Conservation (phyloP, 257 asterid genomes). For the Cynanchum wilfordii region DNA sequence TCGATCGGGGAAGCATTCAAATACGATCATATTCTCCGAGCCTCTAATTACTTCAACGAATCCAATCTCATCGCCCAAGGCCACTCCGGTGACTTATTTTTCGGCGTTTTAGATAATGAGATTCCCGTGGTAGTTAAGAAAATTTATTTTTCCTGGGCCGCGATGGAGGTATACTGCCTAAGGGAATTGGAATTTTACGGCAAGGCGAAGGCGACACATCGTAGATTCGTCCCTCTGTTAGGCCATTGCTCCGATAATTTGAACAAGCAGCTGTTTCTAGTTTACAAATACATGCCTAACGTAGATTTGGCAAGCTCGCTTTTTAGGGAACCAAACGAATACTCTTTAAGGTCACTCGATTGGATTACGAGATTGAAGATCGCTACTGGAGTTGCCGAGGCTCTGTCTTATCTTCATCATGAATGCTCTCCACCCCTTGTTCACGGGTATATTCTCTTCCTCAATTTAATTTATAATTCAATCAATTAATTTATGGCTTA, state of each 20-base stretch:
- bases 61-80: conserved; percentile 51
- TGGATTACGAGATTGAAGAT: conserved; percentile 18
- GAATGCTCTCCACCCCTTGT: conserved; percentile 17
- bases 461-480: not conserved
- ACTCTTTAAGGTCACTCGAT: not conserved
- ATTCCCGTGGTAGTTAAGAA: conserved; percentile 46
- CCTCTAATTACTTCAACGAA: conserved; percentile 42
- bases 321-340: not conserved
- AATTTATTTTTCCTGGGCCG: conserved; percentile 30
- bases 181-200: conserved; percentile 27
- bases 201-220: not conserved
- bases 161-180: conserved; percentile 28
- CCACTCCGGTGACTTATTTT: conserved; percentile 60
- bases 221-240: conserved; percentile 11
- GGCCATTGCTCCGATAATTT: conserved; percentile 22
- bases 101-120: conserved; percentile 47
- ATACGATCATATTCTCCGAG: conserved; percentile 41
- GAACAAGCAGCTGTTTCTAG: conserved; percentile 10
- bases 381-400: conserved; percentile 16
- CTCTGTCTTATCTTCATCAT: conserved; percentile 12
- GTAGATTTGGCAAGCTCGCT: conserved; percentile 10
- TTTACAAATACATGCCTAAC: conserved; percentile 12
- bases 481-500: not conserved
- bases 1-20: conserved; percentile 40
- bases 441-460: conserved; percentile 5